phyloP scores from a whole-genome alignment of 2,329 filamentous ascomycete species.

The Fusarium sp. region DNA sequence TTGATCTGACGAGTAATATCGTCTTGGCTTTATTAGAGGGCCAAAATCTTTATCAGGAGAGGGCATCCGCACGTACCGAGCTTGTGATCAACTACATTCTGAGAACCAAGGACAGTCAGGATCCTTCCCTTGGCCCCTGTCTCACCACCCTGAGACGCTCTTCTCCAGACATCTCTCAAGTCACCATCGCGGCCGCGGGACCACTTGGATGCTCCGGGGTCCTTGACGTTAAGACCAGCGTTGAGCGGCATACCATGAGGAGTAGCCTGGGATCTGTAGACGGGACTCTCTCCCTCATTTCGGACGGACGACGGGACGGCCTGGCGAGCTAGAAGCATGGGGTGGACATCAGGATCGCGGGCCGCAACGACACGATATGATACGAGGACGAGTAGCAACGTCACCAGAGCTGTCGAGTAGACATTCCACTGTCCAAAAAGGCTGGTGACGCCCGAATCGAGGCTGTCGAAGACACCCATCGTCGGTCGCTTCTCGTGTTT shows the following conservation, averaged over 20 bases:
- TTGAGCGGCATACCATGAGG: constrained; percentile 86
- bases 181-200: constrained; percentile 85
- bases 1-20: constrained; percentile 87
- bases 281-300: constrained; percentile 83
- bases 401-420: constrained; percentile 76
- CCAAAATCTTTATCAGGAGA: not conserved
- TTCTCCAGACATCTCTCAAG: constrained; percentile 88
- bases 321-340: constrained; percentile 88
- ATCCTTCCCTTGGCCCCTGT: constrained; percentile 76
- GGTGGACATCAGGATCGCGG: constrained; percentile 89
- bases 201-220: constrained; percentile 83
- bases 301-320: constrained; percentile 80
- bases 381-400: constrained; percentile 71
- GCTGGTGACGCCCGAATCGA: constrained; percentile 76
- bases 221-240: constrained; percentile 82
- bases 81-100: constrained; percentile 77
- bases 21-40: constrained; percentile 51
- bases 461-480: constrained; percentile 62
- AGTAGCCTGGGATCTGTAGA: constrained; percentile 84
- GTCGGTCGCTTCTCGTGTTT: constrained; percentile 17
- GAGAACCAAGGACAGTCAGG: constrained; percentile 79
- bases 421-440: constrained; percentile 83
- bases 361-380: constrained; percentile 75
- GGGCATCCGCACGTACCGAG: constrained; percentile 60
- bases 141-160: constrained; percentile 70